Conservation (phyloP, 1,284 basidiomycete genomes). For the Rhodotorula glutinis region DNA sequence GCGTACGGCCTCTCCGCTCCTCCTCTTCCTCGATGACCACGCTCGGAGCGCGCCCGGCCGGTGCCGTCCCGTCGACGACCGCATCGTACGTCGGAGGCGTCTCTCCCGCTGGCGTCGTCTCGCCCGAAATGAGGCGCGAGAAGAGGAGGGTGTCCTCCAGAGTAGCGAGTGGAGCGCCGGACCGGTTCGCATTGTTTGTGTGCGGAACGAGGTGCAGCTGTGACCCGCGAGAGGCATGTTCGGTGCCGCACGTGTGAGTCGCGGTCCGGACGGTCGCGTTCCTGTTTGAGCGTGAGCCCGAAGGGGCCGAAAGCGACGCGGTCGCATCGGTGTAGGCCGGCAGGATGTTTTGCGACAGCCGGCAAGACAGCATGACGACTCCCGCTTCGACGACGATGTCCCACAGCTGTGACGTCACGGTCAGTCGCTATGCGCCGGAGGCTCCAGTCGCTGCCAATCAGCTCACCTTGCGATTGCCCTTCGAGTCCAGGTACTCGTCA, state of each 20-base stretch:
- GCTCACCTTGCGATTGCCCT: conserved; percentile 63
- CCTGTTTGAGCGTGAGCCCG: conserved; percentile 4
- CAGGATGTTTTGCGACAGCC: conserved; percentile 47
- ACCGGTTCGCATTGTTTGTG: conserved; percentile 2
- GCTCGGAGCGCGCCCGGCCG: neutral
- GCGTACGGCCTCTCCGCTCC: conserved; percentile 8
- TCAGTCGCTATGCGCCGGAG: conserved; percentile 2
- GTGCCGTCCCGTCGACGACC: conserved; percentile 39
- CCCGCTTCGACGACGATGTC: conserved; percentile 88
- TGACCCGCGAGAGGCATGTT: neutral
- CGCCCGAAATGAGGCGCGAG: conserved; percentile 61
- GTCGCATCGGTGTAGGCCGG: conserved; percentile 22
- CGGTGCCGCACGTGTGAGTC: conserved; percentile 2
- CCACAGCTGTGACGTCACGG: conserved; percentile 48
- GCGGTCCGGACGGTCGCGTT: neutral
- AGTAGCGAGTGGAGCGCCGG: conserved; percentile 13
- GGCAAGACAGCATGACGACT: conserved; percentile 71
- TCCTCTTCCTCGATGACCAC: conserved; percentile 10
- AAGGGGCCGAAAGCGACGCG: conserved; percentile 13
- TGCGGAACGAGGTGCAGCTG: neutral
- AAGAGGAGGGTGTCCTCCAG: conserved; percentile 36
- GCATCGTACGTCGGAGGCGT: conserved; percentile 62
- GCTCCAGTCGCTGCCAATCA: neutral
- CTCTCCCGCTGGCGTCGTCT: conserved; percentile 63
- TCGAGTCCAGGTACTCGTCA: conserved; percentile 61